Conservation (phyloP, 805 yeast species). For the Brettanomyces nanus region DNA sequence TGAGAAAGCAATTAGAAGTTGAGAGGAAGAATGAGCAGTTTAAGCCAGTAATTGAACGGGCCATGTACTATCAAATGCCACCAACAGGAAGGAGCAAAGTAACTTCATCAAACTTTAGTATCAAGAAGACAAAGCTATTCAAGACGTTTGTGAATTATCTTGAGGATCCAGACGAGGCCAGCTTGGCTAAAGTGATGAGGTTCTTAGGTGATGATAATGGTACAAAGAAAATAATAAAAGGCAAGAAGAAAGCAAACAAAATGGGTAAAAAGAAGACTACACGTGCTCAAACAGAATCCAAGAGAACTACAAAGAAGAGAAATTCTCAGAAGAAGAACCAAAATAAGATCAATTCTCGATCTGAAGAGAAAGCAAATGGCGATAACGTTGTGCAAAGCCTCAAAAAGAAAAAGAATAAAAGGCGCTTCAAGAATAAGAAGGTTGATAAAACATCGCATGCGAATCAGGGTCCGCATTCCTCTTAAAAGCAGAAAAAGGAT, state of each 20-base stretch:
- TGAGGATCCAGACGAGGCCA: neutral
- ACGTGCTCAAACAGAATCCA: neutral
- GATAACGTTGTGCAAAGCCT: neutral
- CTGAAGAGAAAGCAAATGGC: slow-evolving; percentile 1
- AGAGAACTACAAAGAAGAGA: neutral
- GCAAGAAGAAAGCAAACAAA: slow-evolving; percentile 3
- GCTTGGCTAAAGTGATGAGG: neutral
- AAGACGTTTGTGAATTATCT: slow-evolving; percentile 7
- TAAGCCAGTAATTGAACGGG: slow-evolving; percentile 21
- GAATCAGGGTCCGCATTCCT: no score
- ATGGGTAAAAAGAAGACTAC: slow-evolving; percentile 2
- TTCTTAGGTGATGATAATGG: neutral
- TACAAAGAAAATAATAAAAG: slow-evolving; percentile 7
- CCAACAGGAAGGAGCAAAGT: neutral
- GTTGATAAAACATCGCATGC: slow-evolving; percentile 1
- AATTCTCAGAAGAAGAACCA: neutral
- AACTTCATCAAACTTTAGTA: slow-evolving; percentile 9
- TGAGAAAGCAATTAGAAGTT: neutral
- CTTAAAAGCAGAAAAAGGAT: no score
- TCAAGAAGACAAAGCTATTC: slow-evolving; percentile 7
- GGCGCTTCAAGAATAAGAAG: slow-evolving; percentile 3
- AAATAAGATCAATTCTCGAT: no score
- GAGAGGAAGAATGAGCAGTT: neutral
- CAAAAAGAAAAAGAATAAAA: slow-evolving; percentile 2
- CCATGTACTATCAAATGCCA: slow-evolving; percentile 27